A percentile compares a stretch with the other conserved stretches of the same genome.
Conservation (phyloP, 331 rosid species). For the Pyrus hybrid region DNA sequence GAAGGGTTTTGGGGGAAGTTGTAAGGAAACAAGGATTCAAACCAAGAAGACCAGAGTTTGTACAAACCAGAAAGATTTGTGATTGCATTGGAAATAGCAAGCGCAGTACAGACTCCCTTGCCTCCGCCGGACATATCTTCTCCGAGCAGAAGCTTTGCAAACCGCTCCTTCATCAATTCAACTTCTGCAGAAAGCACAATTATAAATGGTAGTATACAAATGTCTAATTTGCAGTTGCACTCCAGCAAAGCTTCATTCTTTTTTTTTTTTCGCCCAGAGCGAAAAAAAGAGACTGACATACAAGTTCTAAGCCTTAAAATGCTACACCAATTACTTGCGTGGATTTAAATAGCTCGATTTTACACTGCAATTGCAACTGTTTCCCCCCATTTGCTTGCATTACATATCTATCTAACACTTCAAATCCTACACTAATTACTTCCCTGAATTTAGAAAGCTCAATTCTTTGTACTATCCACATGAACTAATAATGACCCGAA, state of each 20-base stretch:
- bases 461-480: neutral
- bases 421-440: neutral
- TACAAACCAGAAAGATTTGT: conserved; percentile 49
- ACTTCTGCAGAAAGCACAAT: conserved; percentile 15
- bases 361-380: neutral
- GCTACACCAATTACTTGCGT: too few species aligned
- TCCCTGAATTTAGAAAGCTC: neutral
- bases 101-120: conserved; percentile 47
- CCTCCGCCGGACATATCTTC: conserved; percentile 67
- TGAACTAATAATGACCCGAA: neutral
- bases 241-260: neutral
- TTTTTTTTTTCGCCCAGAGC: neutral
- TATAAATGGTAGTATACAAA: neutral
- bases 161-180: conserved; percentile 53
- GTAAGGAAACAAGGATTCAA: neutral
- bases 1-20: neutral
- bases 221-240: neutral
- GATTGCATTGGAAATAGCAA: conserved; percentile 56
- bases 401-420: too few species aligned
- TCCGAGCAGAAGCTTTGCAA: conserved; percentile 54
- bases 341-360: neutral
- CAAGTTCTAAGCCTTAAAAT: neutral
- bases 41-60: neutral
- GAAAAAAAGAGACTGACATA: neutral
- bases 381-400: too few species aligned